Base-by-base conservation (phyloP, 192 early-diverging fungal species). In the Neocallimastix lanati region DNA sequence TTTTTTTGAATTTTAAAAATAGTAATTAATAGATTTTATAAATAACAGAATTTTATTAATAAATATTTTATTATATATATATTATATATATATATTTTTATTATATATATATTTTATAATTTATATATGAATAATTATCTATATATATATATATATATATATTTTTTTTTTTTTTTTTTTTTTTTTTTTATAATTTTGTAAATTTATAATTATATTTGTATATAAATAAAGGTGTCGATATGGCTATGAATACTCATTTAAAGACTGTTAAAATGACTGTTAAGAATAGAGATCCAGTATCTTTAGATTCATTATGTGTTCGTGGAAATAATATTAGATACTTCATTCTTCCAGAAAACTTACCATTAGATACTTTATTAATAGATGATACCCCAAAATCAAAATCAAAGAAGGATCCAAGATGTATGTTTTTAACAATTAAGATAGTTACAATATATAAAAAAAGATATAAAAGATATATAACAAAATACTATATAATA, bases 201-300 rank as follows among this genome's bases (percentile, higher is more conserved):
- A n/a, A n/a, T n/a, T n/a, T n/a, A n/a, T n/a, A n/a, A n/a, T n/a
- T n/a, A n/a, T n/a, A 33, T 6, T 6, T 33, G 29, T 36, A 33
- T 27, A 78, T 83, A 4, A 81, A 14, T 78, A 18, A 83, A 90
- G 93, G 93, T 76, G 96, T 98, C 28, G 98, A 99, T 82, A 97
- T 99, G 96, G 93, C 92, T 86, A 99, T 99, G 98, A 99, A 99
- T 86, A 98, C 95, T 81, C 98, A 99, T 85, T 87, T 99, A 84
- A 97, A 97, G 83, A 91, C 93, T 40, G 96, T 98, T 79, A 99
- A 99, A 85, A 95, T 99, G 96, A 98, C 96, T 0, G 92, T 98
- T 14, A 93, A 94, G 82, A 93, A 91, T 85, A 93, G 93, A 85
- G 95, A 98, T 79, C 94, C 98, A 13, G 88, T 91, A 40, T 91